Percentiles rank a stretch among this genome's conserved stretches.
Evolutionary conservation across 2,329 filamentous ascomycete genomes (phyloP).

Genomic region (Aureobasidium sp.): DNA sequence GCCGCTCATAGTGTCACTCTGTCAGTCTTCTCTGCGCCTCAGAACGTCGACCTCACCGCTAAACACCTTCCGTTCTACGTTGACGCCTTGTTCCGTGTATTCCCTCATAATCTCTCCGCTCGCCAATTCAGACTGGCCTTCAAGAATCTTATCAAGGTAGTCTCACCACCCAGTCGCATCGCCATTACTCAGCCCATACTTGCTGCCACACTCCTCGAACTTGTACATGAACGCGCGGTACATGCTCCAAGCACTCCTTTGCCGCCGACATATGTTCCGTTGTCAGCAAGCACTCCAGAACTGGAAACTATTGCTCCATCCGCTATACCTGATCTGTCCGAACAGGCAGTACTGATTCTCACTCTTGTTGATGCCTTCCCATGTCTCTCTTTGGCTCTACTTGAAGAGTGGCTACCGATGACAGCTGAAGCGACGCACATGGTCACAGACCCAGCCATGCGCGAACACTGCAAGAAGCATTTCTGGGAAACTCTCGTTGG

Average conservation of each 20-base stretch:
- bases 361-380: conserved; percentile 74
- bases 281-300: background rate
- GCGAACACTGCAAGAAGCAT: conserved; percentile 56
- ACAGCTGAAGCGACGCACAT: conserved; percentile 58
- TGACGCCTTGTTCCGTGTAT: conserved; percentile 69
- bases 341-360: conserved; percentile 68
- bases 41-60: conserved; percentile 62
- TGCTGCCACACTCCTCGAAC: conserved; percentile 72
- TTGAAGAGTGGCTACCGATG: conserved; percentile 75
- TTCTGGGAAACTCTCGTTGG: conserved; percentile 73
- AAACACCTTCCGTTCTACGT: conserved; percentile 75
- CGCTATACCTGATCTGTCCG: conserved; percentile 46
- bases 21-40: conserved; percentile 69
- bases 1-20: conserved; percentile 77
- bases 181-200: conserved; percentile 65
- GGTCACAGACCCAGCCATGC: conserved; percentile 54
- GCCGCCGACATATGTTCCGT: conserved; percentile 17
- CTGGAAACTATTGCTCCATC: conserved; percentile 16
- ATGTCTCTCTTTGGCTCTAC: conserved; percentile 57
- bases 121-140: conserved; percentile 86
- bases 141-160: conserved; percentile 73
- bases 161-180: conserved; percentile 69
- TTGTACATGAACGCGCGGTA: conserved; percentile 58
- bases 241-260: conserved; percentile 42
- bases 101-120: conserved; percentile 68